Conservation (phyloP, 2,329 filamentous ascomycete genomes). For the Chaetomiaceae sp. region DNA sequence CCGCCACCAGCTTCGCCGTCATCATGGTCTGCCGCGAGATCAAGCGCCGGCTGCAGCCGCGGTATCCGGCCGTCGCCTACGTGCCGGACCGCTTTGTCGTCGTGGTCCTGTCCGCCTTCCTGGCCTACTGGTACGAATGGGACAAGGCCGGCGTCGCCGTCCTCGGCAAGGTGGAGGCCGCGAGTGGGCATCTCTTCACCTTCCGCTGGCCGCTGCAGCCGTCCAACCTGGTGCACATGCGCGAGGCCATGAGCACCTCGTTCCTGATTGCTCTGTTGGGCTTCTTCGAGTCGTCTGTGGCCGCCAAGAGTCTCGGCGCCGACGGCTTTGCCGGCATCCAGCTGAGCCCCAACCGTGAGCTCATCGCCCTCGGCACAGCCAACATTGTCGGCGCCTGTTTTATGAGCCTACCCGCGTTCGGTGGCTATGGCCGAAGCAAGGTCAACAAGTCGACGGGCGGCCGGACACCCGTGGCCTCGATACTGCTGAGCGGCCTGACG, state of each 20-base stretch:
- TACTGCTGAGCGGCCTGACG: slow-evolving; percentile 78
- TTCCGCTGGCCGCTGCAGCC: slow-evolving; percentile 82
- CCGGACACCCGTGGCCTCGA: slow-evolving; percentile 86
- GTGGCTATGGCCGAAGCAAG: slow-evolving; percentile 92
- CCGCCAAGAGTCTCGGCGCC: slow-evolving; percentile 79
- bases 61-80: slow-evolving; percentile 75
- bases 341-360: slow-evolving; percentile 84
- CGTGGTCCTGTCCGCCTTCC: slow-evolving; percentile 74
- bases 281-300: slow-evolving; percentile 98
- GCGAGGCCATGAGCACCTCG: slow-evolving; percentile 80
- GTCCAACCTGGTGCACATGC: slow-evolving; percentile 72
- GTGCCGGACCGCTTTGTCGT: slow-evolving; percentile 87
- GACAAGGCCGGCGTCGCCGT: slow-evolving; percentile 73
- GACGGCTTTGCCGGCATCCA: slow-evolving; percentile 71
- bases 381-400: slow-evolving; percentile 91
- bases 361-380: slow-evolving; percentile 83
- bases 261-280: slow-evolving; percentile 91
- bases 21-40: slow-evolving; percentile 89
- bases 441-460: slow-evolving; percentile 90
- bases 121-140: slow-evolving; percentile 74
- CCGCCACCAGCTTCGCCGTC: slow-evolving; percentile 71
- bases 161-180: slow-evolving; percentile 72
- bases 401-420: slow-evolving; percentile 88
- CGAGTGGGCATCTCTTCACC: slow-evolving; percentile 63
- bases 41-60: slow-evolving; percentile 73